phyloP scores from a whole-genome alignment of 257 asterid species.

The Solanum corneliomulleri region DNA sequence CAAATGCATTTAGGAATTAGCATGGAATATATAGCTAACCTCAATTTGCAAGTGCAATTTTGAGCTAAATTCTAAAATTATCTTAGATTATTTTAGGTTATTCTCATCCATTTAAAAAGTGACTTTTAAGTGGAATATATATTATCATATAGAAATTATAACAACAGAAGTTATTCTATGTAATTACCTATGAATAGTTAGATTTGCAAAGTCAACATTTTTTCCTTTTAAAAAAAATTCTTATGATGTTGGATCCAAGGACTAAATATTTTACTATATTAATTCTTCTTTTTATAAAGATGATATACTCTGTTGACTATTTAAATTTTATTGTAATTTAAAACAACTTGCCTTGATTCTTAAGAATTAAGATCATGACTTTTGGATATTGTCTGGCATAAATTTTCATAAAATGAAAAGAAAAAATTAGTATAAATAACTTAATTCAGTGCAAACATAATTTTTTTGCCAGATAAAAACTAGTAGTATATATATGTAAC shows the following conservation, averaged over 20 bases:
- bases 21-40: not conserved
- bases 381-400: not conserved
- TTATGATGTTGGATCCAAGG: not conserved
- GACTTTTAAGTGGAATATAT: not conserved
- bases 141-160: not conserved
- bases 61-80: not conserved
- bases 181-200: not conserved
- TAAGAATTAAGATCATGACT: not conserved
- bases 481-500: not conserved
- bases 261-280: not conserved
- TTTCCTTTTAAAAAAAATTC: not conserved
- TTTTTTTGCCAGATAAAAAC: not conserved
- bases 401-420: not conserved
- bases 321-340: not conserved
- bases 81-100: not conserved
- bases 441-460: not conserved
- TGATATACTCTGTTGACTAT: not conserved
- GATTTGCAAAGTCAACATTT: not conserved
- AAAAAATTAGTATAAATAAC: not conserved
- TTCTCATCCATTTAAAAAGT: not conserved
- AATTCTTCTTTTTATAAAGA: not conserved
- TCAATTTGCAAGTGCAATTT: not conserved
- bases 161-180: not conserved
- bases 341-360: not conserved
- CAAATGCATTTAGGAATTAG: not conserved